Percentiles rank a stretch among this genome's conserved stretches.
Conservation (phyloP, 805 yeast species). For the Candida jianshihensis region DNA sequence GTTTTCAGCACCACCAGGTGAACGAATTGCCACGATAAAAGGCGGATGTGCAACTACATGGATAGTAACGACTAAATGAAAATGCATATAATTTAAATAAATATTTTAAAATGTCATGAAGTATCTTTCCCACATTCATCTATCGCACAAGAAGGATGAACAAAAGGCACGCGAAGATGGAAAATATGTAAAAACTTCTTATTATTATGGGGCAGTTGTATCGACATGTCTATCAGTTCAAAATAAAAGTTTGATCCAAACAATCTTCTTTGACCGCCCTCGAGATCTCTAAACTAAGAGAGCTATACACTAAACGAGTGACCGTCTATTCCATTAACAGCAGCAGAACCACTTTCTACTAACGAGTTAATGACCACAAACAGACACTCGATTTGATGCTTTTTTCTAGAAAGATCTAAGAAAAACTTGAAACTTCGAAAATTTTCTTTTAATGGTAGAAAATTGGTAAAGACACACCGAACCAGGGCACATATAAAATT, state of each 20-base stretch:
- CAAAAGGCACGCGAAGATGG: conserved; percentile 45
- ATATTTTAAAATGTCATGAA: conserved; percentile 48
- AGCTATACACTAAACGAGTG: neutral
- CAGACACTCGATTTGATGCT: too few relatives aligned
- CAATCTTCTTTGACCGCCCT: conserved; percentile 1
- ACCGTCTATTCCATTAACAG: neutral
- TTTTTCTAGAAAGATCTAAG: too few relatives aligned
- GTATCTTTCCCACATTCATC: conserved; percentile 79
- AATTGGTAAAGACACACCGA: conserved; percentile 1
- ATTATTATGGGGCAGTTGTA: conserved; percentile 56
- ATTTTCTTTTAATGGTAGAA: neutral
- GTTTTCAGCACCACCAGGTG: conserved; percentile 26
- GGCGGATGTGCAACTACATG: conserved; percentile 71
- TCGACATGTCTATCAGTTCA: conserved; percentile 25
- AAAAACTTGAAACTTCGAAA: conserved; percentile 3
- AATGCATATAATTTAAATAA: too few relatives aligned
- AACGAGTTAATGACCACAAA: too few relatives aligned
- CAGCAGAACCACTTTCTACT: neutral
- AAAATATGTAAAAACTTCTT: conserved; percentile 71
- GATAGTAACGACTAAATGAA: conserved; percentile 30
- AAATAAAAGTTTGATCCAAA: conserved; percentile 17
- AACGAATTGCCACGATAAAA: conserved; percentile 28
- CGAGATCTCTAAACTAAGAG: neutral
- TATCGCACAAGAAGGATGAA: conserved; percentile 27
- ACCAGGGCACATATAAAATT: too few relatives aligned